Conservation (phyloP, 306 rosid species). For the Senna siamea region DNA sequence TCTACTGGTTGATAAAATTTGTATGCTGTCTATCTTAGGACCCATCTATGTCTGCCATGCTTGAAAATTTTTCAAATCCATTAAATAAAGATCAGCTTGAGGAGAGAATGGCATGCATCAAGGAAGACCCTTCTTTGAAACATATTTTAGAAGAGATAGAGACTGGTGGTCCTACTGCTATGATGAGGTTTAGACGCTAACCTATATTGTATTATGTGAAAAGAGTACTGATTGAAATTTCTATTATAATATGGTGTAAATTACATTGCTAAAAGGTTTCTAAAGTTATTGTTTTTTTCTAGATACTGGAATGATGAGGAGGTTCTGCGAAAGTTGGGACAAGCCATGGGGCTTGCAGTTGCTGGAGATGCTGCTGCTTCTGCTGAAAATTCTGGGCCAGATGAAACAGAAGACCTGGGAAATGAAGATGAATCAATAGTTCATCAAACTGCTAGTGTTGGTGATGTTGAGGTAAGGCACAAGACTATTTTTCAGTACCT, state of each 20-base stretch:
- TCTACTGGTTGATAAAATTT: constrained; percentile 22
- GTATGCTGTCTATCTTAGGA: constrained; percentile 60
- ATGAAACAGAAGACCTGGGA: constrained; percentile 79
- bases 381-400: constrained; percentile 66
- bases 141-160: constrained; percentile 97
- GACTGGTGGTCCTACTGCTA: constrained; percentile 94
- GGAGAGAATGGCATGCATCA: constrained; percentile 94
- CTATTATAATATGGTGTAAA: constrained; percentile 7
- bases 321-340: constrained; percentile 79
- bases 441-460: constrained; percentile 96
- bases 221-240: constrained; percentile 14
- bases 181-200: constrained; percentile 82
- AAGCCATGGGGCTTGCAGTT: constrained; percentile 82
- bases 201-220: constrained; percentile 2
- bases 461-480: constrained; percentile 80
- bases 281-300: constrained; percentile 30
- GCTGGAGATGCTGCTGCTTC: constrained; percentile 71
- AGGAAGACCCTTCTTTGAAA: constrained; percentile 96
- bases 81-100: constrained; percentile 87
- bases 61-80: constrained; percentile 83
- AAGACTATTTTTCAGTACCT: not conserved
- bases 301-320: constrained; percentile 96
- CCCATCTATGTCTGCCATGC: constrained; percentile 88
- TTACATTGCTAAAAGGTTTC: constrained; percentile 24
- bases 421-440: constrained; percentile 93